Percentiles rank a stretch among this genome's conserved stretches.
Conservation (phyloP, 495 filamentous ascomycete genomes). For the Penicillium maclennaniae region DNA sequence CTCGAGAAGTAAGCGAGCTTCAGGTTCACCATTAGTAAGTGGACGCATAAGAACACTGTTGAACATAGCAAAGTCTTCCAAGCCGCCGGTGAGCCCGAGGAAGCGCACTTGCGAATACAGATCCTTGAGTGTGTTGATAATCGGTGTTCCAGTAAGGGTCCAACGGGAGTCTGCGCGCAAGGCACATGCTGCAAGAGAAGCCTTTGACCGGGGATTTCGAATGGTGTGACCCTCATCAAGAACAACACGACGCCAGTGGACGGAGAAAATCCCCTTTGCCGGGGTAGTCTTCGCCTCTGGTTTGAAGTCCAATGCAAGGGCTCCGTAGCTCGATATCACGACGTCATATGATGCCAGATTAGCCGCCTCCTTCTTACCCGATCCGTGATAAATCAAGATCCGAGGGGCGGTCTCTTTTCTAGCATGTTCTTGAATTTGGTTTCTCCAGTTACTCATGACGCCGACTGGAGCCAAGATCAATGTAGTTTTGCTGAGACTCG, state of each 20-base stretch:
- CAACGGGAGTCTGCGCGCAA: conserved; percentile 72
- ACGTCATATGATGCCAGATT: conserved; percentile 62
- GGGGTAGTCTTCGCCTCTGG: conserved; percentile 30
- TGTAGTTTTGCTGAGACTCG: conserved; percentile 51
- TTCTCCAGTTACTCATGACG: conserved; percentile 91
- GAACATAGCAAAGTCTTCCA: conserved; percentile 73
- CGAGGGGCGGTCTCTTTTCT: conserved; percentile 54
- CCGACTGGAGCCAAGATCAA: conserved; percentile 80
- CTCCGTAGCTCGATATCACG: conserved; percentile 81
- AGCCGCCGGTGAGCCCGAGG: conserved; percentile 70
- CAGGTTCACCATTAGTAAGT: conserved; percentile 54
- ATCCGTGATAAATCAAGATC: conserved; percentile 74
- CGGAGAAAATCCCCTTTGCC: conserved; percentile 52
- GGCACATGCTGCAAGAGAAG: conserved; percentile 60
- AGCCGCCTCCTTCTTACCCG: conserved; percentile 50
- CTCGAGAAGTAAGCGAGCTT: conserved; percentile 64
- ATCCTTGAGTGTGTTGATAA: conserved; percentile 75
- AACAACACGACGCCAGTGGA: conserved; percentile 77
- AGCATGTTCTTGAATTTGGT: conserved; percentile 75
- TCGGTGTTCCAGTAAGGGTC: conserved; percentile 79
- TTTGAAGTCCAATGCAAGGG: conserved; percentile 43
- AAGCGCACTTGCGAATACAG: conserved; percentile 79
- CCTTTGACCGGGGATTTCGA: conserved; percentile 71
- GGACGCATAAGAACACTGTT: conserved; percentile 70
- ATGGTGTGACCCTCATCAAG: conserved; percentile 88